A percentile compares a stretch with the other conserved stretches of the same genome.
Evolutionary conservation across 2,329 filamentous ascomycete genomes (phyloP).

Genomic region (Xylariaceae sp.): DNA sequence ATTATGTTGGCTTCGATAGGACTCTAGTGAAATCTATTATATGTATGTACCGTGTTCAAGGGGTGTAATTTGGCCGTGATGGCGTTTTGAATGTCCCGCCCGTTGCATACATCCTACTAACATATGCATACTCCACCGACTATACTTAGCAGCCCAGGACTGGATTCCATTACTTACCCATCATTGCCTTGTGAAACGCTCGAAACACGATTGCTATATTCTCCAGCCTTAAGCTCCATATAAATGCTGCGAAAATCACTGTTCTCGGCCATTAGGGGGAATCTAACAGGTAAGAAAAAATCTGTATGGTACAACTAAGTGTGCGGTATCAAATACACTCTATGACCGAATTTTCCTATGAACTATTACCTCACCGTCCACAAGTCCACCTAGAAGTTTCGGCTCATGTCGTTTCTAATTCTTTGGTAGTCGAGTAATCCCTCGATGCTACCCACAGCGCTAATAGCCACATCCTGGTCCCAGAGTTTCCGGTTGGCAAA

Average conservation of each 20-base stretch:
- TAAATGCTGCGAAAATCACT: background rate
- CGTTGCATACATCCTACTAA: no score
- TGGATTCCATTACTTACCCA: no score
- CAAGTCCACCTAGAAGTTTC: constrained; percentile 61
- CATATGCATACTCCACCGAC: no score
- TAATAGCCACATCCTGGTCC: constrained; percentile 96
- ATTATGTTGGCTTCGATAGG: no score
- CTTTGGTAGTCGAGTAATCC: constrained; percentile 78
- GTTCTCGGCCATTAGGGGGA: constrained; percentile 4
- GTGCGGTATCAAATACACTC: constrained; percentile 59
- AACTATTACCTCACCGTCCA: constrained; percentile 40
- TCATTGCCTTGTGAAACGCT: background rate
- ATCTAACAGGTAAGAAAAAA: constrained; percentile 39
- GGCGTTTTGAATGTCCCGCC: no score
- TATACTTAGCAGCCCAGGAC: no score
- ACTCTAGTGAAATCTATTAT: no score
- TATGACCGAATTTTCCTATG: constrained; percentile 48
- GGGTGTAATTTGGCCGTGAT: no score
- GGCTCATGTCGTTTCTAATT: constrained; percentile 83
- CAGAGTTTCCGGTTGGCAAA: constrained; percentile 95
- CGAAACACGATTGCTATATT: background rate
- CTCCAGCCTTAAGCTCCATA: background rate
- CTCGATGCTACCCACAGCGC: constrained; percentile 91
- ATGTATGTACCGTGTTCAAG: no score
- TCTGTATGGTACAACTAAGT: constrained; percentile 59